Evolutionary conservation across 108 stramenopile species (phyloP).

Genomic region (Bacterosira constricta): DNA sequence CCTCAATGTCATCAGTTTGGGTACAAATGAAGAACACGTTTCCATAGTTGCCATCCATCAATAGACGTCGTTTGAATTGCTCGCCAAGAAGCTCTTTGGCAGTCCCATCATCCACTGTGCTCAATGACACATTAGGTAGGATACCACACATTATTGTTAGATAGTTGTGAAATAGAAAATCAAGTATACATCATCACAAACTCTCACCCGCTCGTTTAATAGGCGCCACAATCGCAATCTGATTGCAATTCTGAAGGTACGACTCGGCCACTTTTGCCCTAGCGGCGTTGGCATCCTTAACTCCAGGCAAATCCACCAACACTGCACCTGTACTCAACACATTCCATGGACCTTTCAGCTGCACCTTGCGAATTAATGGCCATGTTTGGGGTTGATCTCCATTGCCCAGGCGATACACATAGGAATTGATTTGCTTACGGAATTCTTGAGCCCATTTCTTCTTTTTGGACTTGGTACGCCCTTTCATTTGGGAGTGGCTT

Average conservation of each 20-base stretch:
- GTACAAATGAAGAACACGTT: constrained; percentile 58
- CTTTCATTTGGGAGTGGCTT: constrained; percentile 21
- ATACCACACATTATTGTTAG: no score
- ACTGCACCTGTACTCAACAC: constrained; percentile 26
- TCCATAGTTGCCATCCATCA: constrained; percentile 61
- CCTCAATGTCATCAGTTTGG: constrained; percentile 55
- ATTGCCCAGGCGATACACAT: constrained; percentile 52
- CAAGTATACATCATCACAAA: no score
- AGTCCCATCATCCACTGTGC: constrained; percentile 51
- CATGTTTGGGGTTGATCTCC: constrained; percentile 51
- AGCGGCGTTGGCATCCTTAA: constrained; percentile 50
- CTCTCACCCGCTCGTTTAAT: constrained; percentile 57
- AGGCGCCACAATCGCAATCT: constrained; percentile 50
- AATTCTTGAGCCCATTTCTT: constrained; percentile 43
- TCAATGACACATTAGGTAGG: no score
- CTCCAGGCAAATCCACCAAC: constrained; percentile 37
- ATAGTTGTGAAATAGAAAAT: no score
- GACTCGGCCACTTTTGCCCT: constrained; percentile 51
- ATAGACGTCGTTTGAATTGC: constrained; percentile 53
- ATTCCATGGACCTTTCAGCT: constrained; percentile 42
- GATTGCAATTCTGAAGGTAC: constrained; percentile 50
- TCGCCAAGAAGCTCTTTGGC: constrained; percentile 60
- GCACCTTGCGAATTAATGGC: constrained; percentile 53
- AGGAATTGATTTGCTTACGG: constrained; percentile 41
- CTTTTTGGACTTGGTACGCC: constrained; percentile 7